A percentile compares a stretch with the other conserved stretches of the same genome.
Evolutionary conservation across 495 filamentous ascomycete species (phyloP).

Genomic region (Pyrenula aspistea): DNA sequence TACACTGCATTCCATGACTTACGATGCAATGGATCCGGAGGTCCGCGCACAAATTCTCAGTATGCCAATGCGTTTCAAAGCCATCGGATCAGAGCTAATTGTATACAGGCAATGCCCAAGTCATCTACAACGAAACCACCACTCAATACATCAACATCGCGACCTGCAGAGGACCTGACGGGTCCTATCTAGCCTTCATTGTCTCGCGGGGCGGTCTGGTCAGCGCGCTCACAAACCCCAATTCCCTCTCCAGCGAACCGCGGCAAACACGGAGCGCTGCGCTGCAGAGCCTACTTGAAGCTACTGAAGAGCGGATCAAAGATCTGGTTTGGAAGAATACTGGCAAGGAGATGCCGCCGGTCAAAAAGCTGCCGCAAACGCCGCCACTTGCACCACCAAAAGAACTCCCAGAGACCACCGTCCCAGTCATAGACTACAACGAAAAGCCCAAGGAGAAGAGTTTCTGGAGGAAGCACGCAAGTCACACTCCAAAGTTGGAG

Average conservation of each 20-base stretch:
- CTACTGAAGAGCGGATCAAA: background rate
- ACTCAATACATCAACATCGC: background rate
- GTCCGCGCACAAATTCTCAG: background rate
- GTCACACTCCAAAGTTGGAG: background rate
- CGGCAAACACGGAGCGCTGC: background rate
- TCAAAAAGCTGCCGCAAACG: background rate
- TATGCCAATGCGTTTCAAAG: background rate
- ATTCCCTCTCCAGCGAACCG: background rate
- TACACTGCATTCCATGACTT: constrained; percentile 1
- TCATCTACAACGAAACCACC: background rate
- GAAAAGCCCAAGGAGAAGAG: background rate
- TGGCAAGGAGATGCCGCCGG: background rate
- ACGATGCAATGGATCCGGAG: background rate
- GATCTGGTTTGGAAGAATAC: background rate
- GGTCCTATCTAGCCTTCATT: background rate
- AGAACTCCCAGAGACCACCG: background rate
- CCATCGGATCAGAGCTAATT: background rate
- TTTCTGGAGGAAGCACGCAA: constrained; percentile 1
- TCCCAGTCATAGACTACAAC: background rate
- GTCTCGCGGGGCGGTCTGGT: background rate
- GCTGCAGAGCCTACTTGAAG: background rate
- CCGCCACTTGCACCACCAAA: background rate
- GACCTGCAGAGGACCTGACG: background rate
- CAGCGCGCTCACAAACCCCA: background rate
- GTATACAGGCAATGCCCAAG: background rate